Percentiles rank a stretch among this genome's conserved stretches.
phyloP scores from a whole-genome alignment of 1,284 basidiomycete species.

The Puccinia polysora region DNA sequence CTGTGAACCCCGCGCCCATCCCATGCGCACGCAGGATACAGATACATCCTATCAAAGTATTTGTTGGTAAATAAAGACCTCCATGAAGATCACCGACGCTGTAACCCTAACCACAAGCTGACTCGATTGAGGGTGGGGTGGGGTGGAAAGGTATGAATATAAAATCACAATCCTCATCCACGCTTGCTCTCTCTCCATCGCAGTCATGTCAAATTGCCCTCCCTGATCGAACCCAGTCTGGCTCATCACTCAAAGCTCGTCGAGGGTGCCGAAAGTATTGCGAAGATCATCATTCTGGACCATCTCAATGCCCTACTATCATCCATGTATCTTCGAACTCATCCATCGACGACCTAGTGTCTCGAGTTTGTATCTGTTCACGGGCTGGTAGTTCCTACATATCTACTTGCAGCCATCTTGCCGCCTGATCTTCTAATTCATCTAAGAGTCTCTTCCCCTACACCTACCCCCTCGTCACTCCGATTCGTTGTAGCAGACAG shows the following conservation, averaged over 20 bases:
- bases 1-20: too few relatives aligned
- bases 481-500: neutral
- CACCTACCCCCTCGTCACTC: neutral
- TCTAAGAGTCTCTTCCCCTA: too few relatives aligned
- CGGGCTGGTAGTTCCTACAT: conserved; percentile 43
- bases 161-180: too few relatives aligned
- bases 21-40: too few relatives aligned
- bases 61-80: too few relatives aligned
- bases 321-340: neutral
- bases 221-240: neutral
- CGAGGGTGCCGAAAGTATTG: conserved; percentile 44
- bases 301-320: conserved; percentile 34
- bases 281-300: conserved; percentile 28
- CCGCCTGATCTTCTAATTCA: neutral
- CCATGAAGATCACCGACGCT: too few relatives aligned
- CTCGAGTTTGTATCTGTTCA: conserved; percentile 17
- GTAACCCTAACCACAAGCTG: too few relatives aligned
- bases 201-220: conserved; percentile 45
- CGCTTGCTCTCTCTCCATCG: neutral
- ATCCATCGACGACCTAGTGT: neutral
- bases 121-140: too few relatives aligned
- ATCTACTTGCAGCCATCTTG: neutral
- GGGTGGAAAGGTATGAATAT: too few relatives aligned
- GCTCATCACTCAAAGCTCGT: neutral
- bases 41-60: too few relatives aligned